Conservation (phyloP, 2,329 filamentous ascomycete species). For the Talaromyces sp. region DNA sequence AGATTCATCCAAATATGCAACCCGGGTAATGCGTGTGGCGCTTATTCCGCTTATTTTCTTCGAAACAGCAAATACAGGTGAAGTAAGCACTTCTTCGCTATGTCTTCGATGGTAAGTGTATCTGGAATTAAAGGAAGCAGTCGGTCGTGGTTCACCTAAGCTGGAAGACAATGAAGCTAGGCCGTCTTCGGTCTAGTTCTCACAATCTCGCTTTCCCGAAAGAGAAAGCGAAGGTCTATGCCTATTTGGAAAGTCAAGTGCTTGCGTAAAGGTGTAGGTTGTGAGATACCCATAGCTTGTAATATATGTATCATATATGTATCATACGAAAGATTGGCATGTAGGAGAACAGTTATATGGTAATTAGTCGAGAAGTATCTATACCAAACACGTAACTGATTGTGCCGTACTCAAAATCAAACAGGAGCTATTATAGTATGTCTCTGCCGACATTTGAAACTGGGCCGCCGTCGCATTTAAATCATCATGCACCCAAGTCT, state of each 20-base stretch:
- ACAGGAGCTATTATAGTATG: not conserved
- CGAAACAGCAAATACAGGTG: not conserved
- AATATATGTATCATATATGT: not conserved
- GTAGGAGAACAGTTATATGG: not conserved
- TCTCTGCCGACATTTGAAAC: not conserved
- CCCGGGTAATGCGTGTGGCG: not conserved
- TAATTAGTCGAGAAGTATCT: not conserved
- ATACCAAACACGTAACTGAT: not conserved
- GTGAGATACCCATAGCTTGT: not conserved
- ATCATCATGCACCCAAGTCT: constrained; percentile 12
- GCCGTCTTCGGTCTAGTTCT: not conserved
- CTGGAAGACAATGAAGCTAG: not conserved
- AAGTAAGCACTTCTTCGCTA: not conserved
- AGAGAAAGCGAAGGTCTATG: not conserved
- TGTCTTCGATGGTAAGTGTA: not conserved
- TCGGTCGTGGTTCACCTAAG: not conserved
- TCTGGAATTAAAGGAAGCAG: not conserved
- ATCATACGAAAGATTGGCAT: not conserved
- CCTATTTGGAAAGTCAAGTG: not conserved
- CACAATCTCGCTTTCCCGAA: not conserved
- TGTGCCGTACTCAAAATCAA: not conserved
- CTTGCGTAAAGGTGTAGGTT: not conserved
- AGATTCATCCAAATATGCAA: not conserved
- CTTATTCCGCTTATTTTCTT: not conserved
- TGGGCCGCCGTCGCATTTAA: not conserved